Conservation (phyloP, 2,329 filamentous ascomycete genomes). For the Ascomycota sp. region DNA sequence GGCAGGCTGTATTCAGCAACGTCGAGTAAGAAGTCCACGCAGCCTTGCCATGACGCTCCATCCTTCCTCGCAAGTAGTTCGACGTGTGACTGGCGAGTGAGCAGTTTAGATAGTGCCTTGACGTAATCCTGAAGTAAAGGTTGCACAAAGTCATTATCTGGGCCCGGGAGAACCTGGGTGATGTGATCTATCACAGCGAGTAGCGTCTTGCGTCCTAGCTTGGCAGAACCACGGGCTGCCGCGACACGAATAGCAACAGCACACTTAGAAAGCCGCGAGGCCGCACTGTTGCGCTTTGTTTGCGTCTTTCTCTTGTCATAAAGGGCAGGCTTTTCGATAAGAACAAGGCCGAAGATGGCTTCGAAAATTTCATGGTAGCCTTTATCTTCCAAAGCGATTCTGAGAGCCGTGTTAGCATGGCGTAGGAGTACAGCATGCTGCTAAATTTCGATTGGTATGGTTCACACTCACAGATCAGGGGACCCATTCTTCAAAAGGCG, state of each 20-base stretch:
- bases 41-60: conserved; percentile 43
- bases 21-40: conserved; percentile 50
- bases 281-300: conserved; percentile 23
- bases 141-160: conserved; percentile 41
- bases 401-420: too few species aligned
- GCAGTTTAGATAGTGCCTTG: conserved; percentile 49
- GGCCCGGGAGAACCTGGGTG: conserved; percentile 45
- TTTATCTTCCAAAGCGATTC: conserved; percentile 41
- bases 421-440: not conserved
- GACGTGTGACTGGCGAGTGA: conserved; percentile 55
- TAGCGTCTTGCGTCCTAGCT: conserved; percentile 58
- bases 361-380: conserved; percentile 70
- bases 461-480: conserved; percentile 15
- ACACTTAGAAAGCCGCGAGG: conserved; percentile 42
- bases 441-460: conserved; percentile 4
- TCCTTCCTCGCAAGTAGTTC: conserved; percentile 48
- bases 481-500: conserved; percentile 17
- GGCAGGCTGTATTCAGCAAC: conserved; percentile 30
- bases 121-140: conserved; percentile 59
- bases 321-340: conserved; percentile 46
- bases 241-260: conserved; percentile 52
- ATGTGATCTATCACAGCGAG: conserved; percentile 65
- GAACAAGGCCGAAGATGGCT: conserved; percentile 48
- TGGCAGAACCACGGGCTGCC: conserved; percentile 46
- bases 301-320: conserved; percentile 30